A percentile compares a stretch with the other conserved stretches of the same genome.
These are phyloP conservation scores for Pichia sp. DNA, from an alignment of 1,139 yeast genomes.

Conservation along the genomic window DNA sequence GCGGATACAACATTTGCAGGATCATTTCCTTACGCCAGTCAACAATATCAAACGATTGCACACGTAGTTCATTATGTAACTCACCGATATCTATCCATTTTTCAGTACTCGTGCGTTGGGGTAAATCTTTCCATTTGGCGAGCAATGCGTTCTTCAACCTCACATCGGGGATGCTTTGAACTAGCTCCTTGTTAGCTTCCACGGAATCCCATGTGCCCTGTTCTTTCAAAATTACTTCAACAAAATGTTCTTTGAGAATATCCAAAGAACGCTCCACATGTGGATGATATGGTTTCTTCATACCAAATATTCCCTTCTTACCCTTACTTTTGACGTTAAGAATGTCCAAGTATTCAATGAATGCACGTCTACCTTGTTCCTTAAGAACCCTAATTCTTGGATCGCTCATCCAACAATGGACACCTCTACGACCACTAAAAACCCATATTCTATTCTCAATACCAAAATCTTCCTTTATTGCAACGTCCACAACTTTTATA, in stretches of 20 bases:
- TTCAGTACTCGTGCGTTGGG: conserved; percentile 39
- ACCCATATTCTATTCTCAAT: conserved; percentile 88
- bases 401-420: conserved; percentile 98
- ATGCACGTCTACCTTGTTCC: conserved; percentile 67
- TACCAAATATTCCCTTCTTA: conserved; percentile 34
- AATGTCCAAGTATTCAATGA: conserved; percentile 79
- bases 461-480: conserved; percentile 84
- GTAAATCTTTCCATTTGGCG: conserved; percentile 47
- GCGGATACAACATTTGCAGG: conserved; percentile 76
- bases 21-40: conserved; percentile 84
- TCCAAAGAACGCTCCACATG: conserved; percentile 72
- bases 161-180: conserved; percentile 56
- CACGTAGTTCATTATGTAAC: conserved; percentile 33
- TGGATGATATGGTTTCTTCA: conserved; percentile 86
- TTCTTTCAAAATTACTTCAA: conserved; percentile 59
- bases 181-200: conserved; percentile 46
- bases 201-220: conserved; percentile 78
- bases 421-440: conserved; percentile 98
- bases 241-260: conserved; percentile 56
- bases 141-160: conserved; percentile 47
- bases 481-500: conserved; percentile 61
- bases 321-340: conserved; percentile 47
- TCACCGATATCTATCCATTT: conserved; percentile 84
- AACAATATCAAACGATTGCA: conserved; percentile 31
- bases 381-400: conserved; percentile 65